Evolutionary conservation across 2,329 filamentous ascomycete species (phyloP).

Genomic region (Phialocephala subalpina): DNA sequence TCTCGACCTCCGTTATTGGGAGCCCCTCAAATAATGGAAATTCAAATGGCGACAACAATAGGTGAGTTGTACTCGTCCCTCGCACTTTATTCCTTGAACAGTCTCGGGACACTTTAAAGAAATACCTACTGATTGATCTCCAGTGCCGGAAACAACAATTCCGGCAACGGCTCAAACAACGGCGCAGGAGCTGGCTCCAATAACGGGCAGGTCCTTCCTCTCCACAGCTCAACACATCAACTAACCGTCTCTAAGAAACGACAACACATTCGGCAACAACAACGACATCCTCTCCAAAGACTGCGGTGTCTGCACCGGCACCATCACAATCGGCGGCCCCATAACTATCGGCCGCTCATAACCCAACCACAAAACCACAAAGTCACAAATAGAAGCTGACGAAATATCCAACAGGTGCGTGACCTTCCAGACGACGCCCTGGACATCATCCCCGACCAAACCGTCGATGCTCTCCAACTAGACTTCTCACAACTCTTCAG

Average conservation of each 20-base stretch:
- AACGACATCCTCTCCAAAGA: conserved; percentile 1
- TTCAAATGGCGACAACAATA: background rate
- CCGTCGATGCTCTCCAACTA: background rate
- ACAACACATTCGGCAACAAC: background rate
- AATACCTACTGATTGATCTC: no score
- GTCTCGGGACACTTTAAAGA: no score
- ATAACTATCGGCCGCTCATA: background rate
- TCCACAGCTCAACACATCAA: background rate
- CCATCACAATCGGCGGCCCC: background rate
- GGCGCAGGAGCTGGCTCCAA: background rate
- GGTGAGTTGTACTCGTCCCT: no score
- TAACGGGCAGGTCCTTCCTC: background rate
- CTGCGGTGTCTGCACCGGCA: background rate
- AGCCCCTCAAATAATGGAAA: background rate
- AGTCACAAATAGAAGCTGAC: no score
- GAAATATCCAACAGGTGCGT: background rate
- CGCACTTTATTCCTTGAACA: no score
- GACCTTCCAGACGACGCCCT: background rate
- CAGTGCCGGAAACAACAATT: background rate
- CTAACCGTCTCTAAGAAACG: background rate
- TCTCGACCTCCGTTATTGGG: background rate
- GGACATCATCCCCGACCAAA: background rate
- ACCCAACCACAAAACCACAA: background rate
- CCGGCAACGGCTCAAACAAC: background rate
- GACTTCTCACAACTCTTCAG: background rate